A percentile compares a stretch with the other conserved stretches of the same genome.
Conservation (phyloP, 106 monocot species). For the Iris macrosiphon region DNA sequence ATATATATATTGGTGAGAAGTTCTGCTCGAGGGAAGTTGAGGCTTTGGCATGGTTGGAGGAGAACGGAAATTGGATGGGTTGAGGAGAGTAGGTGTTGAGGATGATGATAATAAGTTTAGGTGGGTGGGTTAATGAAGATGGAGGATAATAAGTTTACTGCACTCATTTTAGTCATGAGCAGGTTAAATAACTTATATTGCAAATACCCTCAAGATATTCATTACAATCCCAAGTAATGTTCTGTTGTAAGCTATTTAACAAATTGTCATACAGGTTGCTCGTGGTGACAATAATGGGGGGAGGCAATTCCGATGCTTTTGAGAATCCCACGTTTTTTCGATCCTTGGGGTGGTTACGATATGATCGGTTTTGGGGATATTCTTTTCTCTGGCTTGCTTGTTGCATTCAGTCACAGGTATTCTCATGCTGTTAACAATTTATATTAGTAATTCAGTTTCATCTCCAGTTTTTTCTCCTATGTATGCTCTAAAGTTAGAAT, state of each 20-base stretch:
- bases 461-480: neutral
- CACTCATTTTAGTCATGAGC: too few relatives aligned
- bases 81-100: too few relatives aligned
- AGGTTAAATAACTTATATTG: too few relatives aligned
- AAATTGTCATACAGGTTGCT: slow-evolving; percentile 89
- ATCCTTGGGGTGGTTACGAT: slow-evolving; percentile 98
- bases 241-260: neutral
- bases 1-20: too few relatives aligned
- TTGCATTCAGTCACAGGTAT: slow-evolving; percentile 92
- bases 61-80: too few relatives aligned
- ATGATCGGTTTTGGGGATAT: slow-evolving; percentile 99
- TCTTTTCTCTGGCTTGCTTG: slow-evolving; percentile 92
- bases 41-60: too few relatives aligned
- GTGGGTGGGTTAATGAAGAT: too few relatives aligned
- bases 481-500: neutral
- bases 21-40: too few relatives aligned
- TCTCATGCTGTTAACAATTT: neutral
- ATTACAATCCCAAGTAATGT: too few relatives aligned
- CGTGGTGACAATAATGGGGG: slow-evolving; percentile 80
- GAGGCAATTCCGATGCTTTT: slow-evolving; percentile 95
- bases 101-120: too few relatives aligned
- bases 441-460: neutral
- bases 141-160: too few relatives aligned
- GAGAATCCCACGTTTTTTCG: slow-evolving; percentile 83
- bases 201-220: too few relatives aligned